Conservation (phyloP, 768 basidiomycete genomes). For the Russula sp. region DNA sequence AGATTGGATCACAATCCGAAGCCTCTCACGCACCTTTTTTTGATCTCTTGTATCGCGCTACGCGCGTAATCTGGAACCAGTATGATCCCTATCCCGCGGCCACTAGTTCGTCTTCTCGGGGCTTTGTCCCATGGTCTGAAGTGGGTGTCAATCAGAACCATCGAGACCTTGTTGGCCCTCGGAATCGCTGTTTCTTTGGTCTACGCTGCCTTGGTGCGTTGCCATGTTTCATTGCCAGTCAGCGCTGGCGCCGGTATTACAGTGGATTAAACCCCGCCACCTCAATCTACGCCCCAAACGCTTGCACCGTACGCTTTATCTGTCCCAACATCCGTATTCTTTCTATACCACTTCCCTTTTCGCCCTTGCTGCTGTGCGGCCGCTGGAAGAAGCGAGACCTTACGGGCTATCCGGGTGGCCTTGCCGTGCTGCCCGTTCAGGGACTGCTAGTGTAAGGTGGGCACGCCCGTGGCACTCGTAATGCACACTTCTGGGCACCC, state of each 20-base stretch:
- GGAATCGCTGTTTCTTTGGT: slow-evolving; percentile 50
- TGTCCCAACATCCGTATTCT: slow-evolving; percentile 43
- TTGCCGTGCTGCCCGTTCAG: slow-evolving; percentile 62
- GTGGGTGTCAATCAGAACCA: slow-evolving; percentile 42
- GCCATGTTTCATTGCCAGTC: background rate
- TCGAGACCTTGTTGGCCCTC: slow-evolving; percentile 47
- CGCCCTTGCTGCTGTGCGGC: slow-evolving; percentile 49
- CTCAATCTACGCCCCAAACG: slow-evolving; percentile 48
- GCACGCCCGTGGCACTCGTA: too few relatives aligned
- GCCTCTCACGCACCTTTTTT: slow-evolving; percentile 30
- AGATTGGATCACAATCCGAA: slow-evolving; percentile 16
- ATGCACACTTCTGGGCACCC: too few relatives aligned
- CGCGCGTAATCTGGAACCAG: background rate
- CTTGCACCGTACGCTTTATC: slow-evolving; percentile 55
- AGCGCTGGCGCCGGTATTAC: slow-evolving; percentile 12
- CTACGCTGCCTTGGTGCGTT: slow-evolving; percentile 55
- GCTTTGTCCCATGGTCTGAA: slow-evolving; percentile 51
- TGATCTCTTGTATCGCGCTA: slow-evolving; percentile 28
- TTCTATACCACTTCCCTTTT: slow-evolving; percentile 51
- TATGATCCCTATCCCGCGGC: slow-evolving; percentile 33
- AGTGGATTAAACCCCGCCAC: slow-evolving; percentile 62
- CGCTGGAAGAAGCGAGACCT: slow-evolving; percentile 30
- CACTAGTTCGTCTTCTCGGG: slow-evolving; percentile 39
- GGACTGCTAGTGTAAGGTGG: slow-evolving; percentile 36
- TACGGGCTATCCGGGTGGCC: slow-evolving; percentile 33